These are phyloP conservation scores for Pisolithus thermaeus DNA, from an alignment of 1,284 basidiomycete species.

Conservation along the genomic window DNA sequence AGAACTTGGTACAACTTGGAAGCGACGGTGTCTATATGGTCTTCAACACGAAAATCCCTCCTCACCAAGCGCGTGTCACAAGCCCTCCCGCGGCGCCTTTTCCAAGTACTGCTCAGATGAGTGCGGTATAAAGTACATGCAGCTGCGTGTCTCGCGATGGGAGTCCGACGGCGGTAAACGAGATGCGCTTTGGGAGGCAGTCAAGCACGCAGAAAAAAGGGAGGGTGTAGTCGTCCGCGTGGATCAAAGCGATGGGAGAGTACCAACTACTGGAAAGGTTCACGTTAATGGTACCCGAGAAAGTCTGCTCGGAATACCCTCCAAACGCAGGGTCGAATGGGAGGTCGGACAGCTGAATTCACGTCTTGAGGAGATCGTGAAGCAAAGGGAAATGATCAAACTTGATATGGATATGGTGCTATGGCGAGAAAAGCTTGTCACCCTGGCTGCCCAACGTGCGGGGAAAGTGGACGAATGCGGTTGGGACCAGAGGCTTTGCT, in stretches of 20 bases:
- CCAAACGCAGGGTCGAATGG: conserved; percentile 42
- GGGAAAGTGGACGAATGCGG: conserved; percentile 63
- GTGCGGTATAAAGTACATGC: conserved; percentile 68
- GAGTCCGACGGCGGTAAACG: conserved; percentile 53
- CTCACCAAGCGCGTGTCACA: conserved; percentile 65
- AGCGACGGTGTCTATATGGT: conserved; percentile 64
- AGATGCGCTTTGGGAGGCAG: conserved; percentile 61
- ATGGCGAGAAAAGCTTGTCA: conserved; percentile 62
- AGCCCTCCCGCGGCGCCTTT: conserved; percentile 68
- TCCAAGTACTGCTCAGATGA: conserved; percentile 84
- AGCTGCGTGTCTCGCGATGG: conserved; percentile 54
- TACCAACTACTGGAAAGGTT: conserved; percentile 15
- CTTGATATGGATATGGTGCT: conserved; percentile 58
- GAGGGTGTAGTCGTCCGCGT: conserved; percentile 59
- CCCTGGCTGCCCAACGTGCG: conserved; percentile 57
- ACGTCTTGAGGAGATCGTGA: conserved; percentile 50
- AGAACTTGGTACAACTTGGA: conserved; percentile 70
- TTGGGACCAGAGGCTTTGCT: conserved; percentile 79
- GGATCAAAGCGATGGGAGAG: conserved; percentile 14
- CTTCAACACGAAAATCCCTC: conserved; percentile 53
- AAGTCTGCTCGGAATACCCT: conserved; percentile 6
- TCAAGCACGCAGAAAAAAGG: conserved; percentile 59
- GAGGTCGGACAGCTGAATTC: conserved; percentile 48
- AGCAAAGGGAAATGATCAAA: conserved; percentile 56
- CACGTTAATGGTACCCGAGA: conserved; percentile 1